A percentile compares a stretch with the other conserved stretches of the same genome.
phyloP scores from a whole-genome alignment of 2,329 filamentous ascomycete species.

The Nigrospora sphaerica region DNA sequence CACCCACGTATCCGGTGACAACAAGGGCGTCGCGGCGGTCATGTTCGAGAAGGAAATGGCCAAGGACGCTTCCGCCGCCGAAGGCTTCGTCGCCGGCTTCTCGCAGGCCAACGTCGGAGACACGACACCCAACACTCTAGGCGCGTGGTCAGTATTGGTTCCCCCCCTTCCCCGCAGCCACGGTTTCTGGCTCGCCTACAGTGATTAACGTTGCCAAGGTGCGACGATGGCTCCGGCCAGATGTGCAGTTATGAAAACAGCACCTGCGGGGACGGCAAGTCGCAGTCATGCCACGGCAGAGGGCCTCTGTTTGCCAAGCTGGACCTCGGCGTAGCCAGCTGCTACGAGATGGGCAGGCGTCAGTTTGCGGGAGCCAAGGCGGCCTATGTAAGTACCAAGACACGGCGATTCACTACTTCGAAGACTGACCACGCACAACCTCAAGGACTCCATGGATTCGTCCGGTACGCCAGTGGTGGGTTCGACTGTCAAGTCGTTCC shows the following conservation, averaged over 20 bases:
- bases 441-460: conserved; percentile 43
- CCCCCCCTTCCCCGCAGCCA: conserved; percentile 68
- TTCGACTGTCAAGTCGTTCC: conserved; percentile 66
- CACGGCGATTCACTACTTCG: not conserved
- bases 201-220: conserved; percentile 28
- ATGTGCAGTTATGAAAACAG: conserved; percentile 69
- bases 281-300: conserved; percentile 61
- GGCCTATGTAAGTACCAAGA: conserved; percentile 26
- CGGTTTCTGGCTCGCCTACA: conserved; percentile 39
- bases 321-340: conserved; percentile 68
- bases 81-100: conserved; percentile 79
- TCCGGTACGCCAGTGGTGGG: conserved; percentile 47
- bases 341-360: conserved; percentile 63
- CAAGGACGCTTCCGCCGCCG: conserved; percentile 42
- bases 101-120: conserved; percentile 89
- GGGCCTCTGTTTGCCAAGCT: conserved; percentile 60
- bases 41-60: conserved; percentile 69
- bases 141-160: conserved; percentile 48
- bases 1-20: conserved; percentile 81
- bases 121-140: conserved; percentile 76
- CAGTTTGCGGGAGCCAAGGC: conserved; percentile 56
- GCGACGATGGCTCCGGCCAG: conserved; percentile 70
- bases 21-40: conserved; percentile 84
- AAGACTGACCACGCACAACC: not conserved
- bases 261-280: conserved; percentile 64